Percentiles rank a stretch among this genome's conserved stretches.
phyloP scores from a whole-genome alignment of 2,329 filamentous ascomycete species.

The Westerdykella aurantiaca region DNA sequence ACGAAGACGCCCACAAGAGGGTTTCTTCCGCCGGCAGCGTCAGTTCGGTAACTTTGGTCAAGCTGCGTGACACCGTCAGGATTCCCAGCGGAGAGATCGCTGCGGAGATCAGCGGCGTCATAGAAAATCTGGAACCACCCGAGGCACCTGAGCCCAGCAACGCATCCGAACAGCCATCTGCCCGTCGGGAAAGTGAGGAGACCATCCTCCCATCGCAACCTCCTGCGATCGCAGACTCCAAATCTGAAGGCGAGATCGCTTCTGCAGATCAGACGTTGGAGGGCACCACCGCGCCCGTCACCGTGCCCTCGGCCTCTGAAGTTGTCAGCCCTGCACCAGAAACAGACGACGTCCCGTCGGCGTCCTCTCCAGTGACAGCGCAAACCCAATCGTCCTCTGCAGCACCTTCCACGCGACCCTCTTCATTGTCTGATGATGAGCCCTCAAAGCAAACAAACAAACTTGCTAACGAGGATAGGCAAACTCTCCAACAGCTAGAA shows the following conservation, averaged over 20 bases:
- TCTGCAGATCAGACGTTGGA: too few species aligned
- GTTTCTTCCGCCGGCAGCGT: neutral
- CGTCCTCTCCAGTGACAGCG: conserved; percentile 35
- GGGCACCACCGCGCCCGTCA: too few species aligned
- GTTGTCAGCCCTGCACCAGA: conserved; percentile 7
- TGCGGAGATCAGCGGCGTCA: neutral
- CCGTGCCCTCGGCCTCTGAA: too few species aligned
- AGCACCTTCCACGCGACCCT: conserved; percentile 35
- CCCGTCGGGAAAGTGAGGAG: too few species aligned
- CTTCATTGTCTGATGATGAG: conserved; percentile 37
- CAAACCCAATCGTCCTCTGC: conserved; percentile 35
- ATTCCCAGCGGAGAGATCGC: too few species aligned
- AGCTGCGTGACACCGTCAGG: neutral
- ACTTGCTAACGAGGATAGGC: conserved; percentile 12
- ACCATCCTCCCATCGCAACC: too few species aligned
- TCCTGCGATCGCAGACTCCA: too few species aligned
- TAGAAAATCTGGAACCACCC: conserved; percentile 34
- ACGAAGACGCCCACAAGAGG: too few species aligned
- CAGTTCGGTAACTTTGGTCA: neutral
- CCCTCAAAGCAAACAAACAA: conserved; percentile 2
- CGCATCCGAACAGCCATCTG: too few species aligned
- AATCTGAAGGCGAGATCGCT: too few species aligned
- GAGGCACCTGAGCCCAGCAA: too few species aligned
- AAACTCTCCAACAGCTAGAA: too few species aligned
- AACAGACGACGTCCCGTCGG: conserved; percentile 29